Conservation (phyloP, 306 rosid genomes). For the Dryas alaskensis region DNA sequence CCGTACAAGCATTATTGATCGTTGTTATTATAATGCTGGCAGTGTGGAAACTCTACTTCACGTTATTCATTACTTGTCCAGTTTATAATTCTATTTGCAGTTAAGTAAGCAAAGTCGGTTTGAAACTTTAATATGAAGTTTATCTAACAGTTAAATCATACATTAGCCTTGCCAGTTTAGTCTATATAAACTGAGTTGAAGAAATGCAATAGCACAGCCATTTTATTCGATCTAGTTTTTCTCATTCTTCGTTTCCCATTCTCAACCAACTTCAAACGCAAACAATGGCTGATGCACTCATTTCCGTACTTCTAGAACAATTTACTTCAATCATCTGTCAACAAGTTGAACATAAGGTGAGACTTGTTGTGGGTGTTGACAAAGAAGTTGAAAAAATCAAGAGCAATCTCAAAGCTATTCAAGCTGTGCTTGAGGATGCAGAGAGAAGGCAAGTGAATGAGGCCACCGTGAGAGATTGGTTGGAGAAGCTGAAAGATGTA, state of each 20-base stretch:
- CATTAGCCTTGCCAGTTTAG: no score
- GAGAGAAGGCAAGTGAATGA: neutral
- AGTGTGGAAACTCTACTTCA: no score
- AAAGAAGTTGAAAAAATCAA: neutral
- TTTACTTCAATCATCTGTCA: neutral
- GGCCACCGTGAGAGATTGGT: neutral
- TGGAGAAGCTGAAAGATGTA: neutral
- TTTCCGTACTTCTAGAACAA: neutral
- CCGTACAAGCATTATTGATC: no score
- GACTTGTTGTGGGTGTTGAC: neutral
- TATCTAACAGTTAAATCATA: no score
- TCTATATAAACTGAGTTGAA: neutral
- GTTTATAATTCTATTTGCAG: no score
- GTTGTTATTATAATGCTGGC: no score
- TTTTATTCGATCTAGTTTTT: neutral
- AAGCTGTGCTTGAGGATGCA: neutral
- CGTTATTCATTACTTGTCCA: no score
- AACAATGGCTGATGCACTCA: conserved; percentile 7
- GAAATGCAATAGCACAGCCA: neutral
- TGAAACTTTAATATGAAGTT: no score
- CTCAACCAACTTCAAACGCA: neutral
- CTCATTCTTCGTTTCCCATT: neutral
- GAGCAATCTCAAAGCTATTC: neutral
- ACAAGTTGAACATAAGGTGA: neutral
- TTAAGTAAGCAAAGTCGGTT: no score